Evolutionary conservation across 352 stramenopile genomes (phyloP).

Genomic region (Nothophytophthora sp.): DNA sequence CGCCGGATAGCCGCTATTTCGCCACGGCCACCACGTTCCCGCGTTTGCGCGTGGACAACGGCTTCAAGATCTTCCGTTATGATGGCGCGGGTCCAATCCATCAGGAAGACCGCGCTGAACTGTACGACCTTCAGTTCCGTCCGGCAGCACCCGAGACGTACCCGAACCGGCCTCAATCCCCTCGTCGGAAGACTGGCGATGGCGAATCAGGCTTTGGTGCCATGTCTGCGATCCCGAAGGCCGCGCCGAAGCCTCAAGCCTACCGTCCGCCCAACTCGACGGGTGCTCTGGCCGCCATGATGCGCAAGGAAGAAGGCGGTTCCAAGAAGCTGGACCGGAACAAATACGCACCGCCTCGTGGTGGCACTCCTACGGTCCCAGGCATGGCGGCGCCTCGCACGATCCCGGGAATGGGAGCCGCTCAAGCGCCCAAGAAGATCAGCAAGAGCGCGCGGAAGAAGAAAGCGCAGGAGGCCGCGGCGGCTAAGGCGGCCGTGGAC

Average conservation of each 20-base stretch:
- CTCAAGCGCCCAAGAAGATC: slow-evolving; percentile 59
- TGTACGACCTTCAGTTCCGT: slow-evolving; percentile 90
- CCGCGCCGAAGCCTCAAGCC: slow-evolving; percentile 68
- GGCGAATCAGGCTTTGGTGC: slow-evolving; percentile 37
- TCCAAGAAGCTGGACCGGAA: slow-evolving; percentile 84
- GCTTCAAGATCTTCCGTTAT: slow-evolving; percentile 96
- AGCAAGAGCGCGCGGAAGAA: slow-evolving; percentile 86
- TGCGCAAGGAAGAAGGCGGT: slow-evolving; percentile 85
- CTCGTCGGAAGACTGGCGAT: slow-evolving; percentile 72
- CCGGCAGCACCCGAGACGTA: slow-evolving; percentile 78
- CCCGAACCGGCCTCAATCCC: slow-evolving; percentile 88
- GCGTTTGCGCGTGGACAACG: slow-evolving; percentile 99
- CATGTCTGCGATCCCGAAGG: slow-evolving; percentile 40
- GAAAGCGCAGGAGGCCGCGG: slow-evolving; percentile 77
- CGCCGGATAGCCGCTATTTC: slow-evolving; percentile 95
- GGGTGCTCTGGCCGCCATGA: slow-evolving; percentile 92
- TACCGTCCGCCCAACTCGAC: slow-evolving; percentile 89
- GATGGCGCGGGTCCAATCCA: slow-evolving; percentile 92
- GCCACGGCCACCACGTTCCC: slow-evolving; percentile 96
- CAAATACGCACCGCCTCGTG: slow-evolving; percentile 74
- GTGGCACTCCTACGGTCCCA: slow-evolving; percentile 32
- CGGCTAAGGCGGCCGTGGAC: slow-evolving; percentile 65
- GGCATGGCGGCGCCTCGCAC: slow-evolving; percentile 45
- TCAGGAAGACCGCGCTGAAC: slow-evolving; percentile 78
- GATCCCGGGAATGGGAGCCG: slow-evolving; percentile 71